Base-by-base conservation (phyloP, 495 filamentous ascomycete genomes). In the Podospora anserina region DNA sequence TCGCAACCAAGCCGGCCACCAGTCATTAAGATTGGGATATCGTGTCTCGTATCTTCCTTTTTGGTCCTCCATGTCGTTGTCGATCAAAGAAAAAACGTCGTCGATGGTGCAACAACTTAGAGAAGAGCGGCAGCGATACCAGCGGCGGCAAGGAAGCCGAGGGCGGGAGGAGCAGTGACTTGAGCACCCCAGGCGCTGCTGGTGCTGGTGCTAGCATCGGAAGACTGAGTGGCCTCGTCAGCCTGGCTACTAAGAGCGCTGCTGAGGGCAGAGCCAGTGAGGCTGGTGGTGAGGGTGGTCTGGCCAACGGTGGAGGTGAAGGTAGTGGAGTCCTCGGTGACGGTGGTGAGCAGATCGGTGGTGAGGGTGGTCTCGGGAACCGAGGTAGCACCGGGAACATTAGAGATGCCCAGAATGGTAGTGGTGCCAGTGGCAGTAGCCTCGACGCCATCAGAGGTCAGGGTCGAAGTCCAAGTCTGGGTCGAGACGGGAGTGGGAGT, bases 81-180 rank as follows among this genome's bases (percentile, higher is more conserved):
- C 60, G 13, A 65, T 68, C 63, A 68, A 72, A 77, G 56, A 56
- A 23, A 72, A 68, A 66, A 62, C 63, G 13, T 68, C 63, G 11
- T 19, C 32, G 53, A 61, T 20, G 34, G 66, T 16, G 67, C 30
- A 16, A 27, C 9, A 23, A 18, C 18, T 75, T 74, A 79, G 23
- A 79, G 75, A 28, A 79, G 67, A 58, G 68, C 68, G 23, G 72
- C 75, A 7, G 77, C 78, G 23, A 79, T 60, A 63, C 78, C 78
- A n/a, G 78, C 78, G 26, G 76, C 78, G 57, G 75, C 76, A 53
- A 79, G 30, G 67, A 78, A 56, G n/a, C 78, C 76, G 53, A 72
- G 63, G n/a, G 68, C 65, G 7, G 78, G 78, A 49, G 74, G 76
- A 30, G 72, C 75, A 1, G 78, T 79, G 49, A 66, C 62, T 57